Percentiles rank a stretch among this genome's conserved stretches.
These are phyloP conservation scores for Mucor racemosus DNA, from an alignment of 371 early-diverging fungal genomes.

Conservation along the genomic window DNA sequence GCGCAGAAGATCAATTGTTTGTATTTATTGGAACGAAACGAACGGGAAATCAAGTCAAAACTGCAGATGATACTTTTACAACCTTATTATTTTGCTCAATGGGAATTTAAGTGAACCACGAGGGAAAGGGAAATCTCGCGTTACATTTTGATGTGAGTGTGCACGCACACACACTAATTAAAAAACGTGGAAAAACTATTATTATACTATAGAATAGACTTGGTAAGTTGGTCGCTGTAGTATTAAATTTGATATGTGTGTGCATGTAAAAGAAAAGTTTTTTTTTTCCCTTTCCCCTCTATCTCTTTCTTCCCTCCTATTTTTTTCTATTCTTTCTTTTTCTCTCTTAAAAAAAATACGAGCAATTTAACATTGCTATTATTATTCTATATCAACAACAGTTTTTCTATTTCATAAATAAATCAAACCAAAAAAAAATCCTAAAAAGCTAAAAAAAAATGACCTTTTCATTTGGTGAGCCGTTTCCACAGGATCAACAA, in stretches of 20 bases:
- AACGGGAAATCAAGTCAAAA: conserved; percentile 38
- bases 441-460: conserved; percentile 5
- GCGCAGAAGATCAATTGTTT: conserved; percentile 55
- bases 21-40: conserved; percentile 52
- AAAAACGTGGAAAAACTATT: conserved; percentile 4
- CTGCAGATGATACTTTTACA: conserved; percentile 62
- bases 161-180: conserved; percentile 3
- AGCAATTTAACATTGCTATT: neutral
- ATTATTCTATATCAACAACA: neutral
- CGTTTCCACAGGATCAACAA: neutral
- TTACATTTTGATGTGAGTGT: conserved; percentile 1
- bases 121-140: neutral
- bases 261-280: conserved; percentile 11
- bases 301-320: neutral
- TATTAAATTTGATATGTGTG: neutral
- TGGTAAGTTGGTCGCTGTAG: neutral
- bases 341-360: neutral
- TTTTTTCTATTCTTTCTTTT: neutral
- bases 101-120: conserved; percentile 23
- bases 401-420: neutral
- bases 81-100: conserved; percentile 58
- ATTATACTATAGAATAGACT: neutral
- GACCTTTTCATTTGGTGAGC: conserved; percentile 12
- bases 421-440: neutral
- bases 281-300: conserved; percentile 2